Conservation (phyloP, 768 basidiomycete genomes). For the Leccinellum luteum region DNA sequence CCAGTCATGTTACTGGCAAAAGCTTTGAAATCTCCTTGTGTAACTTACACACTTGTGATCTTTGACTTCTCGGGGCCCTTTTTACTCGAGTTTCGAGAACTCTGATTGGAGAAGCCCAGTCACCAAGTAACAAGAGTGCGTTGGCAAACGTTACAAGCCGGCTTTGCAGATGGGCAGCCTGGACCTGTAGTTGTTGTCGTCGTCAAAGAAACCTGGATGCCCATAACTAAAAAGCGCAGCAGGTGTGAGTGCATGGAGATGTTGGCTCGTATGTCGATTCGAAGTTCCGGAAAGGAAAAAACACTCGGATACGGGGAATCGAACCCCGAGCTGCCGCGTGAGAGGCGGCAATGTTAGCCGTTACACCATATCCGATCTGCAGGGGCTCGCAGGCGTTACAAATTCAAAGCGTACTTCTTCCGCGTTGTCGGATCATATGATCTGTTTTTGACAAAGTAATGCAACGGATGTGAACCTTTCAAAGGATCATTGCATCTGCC, state of each 20-base stretch:
- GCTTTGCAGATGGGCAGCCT: background rate
- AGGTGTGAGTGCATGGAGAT: too few relatives aligned
- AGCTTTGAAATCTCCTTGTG: too few relatives aligned
- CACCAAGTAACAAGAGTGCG: too few relatives aligned
- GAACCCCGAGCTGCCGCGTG: slow-evolving; percentile 46
- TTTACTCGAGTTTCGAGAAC: too few relatives aligned
- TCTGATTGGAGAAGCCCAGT: too few relatives aligned
- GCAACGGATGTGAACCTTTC: too few relatives aligned
- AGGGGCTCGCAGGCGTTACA: too few relatives aligned
- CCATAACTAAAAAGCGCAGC: background rate
- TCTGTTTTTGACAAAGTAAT: background rate
- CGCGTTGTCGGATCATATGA: background rate
- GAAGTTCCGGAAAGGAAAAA: background rate
- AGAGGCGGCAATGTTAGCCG: slow-evolving; percentile 67
- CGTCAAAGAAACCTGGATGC: background rate
- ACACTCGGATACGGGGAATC: slow-evolving; percentile 32
- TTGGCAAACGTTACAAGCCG: background rate
- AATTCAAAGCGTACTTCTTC: background rate
- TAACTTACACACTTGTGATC: too few relatives aligned
- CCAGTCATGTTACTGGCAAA: too few relatives aligned
- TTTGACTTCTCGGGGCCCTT: too few relatives aligned
- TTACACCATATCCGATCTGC: slow-evolving; percentile 56
- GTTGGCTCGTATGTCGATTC: too few relatives aligned
- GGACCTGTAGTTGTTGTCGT: background rate
- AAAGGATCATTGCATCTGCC: background rate